Conservation (phyloP, 192 early-diverging fungal genomes). For the Allomyces arbusculus region DNA sequence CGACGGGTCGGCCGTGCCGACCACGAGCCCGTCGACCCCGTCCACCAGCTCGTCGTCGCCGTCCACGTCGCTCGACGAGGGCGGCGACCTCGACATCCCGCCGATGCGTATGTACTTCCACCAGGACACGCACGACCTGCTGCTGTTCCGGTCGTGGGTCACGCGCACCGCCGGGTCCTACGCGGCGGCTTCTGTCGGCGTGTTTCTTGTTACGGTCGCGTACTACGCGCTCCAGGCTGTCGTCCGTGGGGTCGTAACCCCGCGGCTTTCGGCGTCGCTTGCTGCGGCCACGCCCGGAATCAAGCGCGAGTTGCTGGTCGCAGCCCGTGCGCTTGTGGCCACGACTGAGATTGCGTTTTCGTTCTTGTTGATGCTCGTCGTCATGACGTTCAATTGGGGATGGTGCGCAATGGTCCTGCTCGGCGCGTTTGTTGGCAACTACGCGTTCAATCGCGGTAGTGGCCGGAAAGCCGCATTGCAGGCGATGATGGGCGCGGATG, state of each 20-base stretch:
- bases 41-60: constrained; percentile 4
- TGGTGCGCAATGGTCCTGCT: not conserved
- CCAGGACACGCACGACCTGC: constrained; percentile 27
- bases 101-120: constrained; percentile 55
- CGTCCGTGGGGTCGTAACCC: constrained; percentile 13
- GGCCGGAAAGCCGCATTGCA: too few species aligned
- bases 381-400: constrained; percentile 35
- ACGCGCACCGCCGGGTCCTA: constrained; percentile 26
- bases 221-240: constrained; percentile 22
- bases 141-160: constrained; percentile 42
- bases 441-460: not conserved
- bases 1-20: too few species aligned
- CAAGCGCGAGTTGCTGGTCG: constrained; percentile 8
- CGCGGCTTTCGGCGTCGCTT: constrained; percentile 8
- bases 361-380: constrained; percentile 36
- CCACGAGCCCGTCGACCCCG: too few species aligned
- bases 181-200: constrained; percentile 22
- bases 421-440: not conserved
- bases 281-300: not conserved
- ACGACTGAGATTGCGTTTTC: constrained; percentile 19
- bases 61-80: too few species aligned
- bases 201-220: constrained; percentile 26
- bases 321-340: constrained; percentile 16
- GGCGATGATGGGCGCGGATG: too few species aligned
- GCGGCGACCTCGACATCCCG: constrained; percentile 3